A percentile compares a stretch with the other conserved stretches of the same genome.
Conservation (phyloP, 73 alveolate genomes). For the Durusdinium trenchii region DNA sequence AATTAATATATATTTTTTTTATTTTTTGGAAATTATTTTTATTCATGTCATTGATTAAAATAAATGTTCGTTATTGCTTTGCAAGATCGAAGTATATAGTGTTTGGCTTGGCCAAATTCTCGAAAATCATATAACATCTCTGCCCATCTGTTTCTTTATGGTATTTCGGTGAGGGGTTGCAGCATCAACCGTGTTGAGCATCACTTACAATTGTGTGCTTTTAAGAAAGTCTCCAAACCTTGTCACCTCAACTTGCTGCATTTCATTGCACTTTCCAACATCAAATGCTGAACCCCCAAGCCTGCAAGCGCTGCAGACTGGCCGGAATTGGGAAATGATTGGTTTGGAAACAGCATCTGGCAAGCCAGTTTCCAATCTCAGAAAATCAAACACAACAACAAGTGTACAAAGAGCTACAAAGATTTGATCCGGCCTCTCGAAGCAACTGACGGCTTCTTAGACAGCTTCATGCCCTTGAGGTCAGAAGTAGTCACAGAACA, state of each 20-base stretch:
- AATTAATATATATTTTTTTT: too few species aligned
- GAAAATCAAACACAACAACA: background rate
- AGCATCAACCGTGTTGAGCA: too few species aligned
- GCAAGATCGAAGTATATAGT: too few species aligned
- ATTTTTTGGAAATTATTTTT: too few species aligned
- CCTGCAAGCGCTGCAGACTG: background rate
- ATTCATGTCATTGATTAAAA: too few species aligned
- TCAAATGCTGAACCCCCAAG: background rate
- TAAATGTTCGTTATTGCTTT: too few species aligned
- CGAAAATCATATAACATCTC: background rate
- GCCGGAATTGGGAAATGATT: background rate
- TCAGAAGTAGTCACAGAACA: constrained; percentile 73
- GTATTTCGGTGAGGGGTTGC: too few species aligned
- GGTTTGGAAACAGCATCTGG: background rate
- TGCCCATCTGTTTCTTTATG: background rate
- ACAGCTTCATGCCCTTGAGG: constrained; percentile 89
- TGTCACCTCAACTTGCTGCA: background rate
- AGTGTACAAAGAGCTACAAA: background rate
- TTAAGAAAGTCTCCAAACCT: background rate
- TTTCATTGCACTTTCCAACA: background rate
- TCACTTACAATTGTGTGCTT: background rate
- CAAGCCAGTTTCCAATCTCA: background rate
- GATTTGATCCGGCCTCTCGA: background rate
- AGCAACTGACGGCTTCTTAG: background rate
- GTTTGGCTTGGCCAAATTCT: too few species aligned